Percentiles rank a stretch among this genome's conserved stretches.
Conservation (phyloP, 106 monocot genomes). For the Triglochin maritima region DNA sequence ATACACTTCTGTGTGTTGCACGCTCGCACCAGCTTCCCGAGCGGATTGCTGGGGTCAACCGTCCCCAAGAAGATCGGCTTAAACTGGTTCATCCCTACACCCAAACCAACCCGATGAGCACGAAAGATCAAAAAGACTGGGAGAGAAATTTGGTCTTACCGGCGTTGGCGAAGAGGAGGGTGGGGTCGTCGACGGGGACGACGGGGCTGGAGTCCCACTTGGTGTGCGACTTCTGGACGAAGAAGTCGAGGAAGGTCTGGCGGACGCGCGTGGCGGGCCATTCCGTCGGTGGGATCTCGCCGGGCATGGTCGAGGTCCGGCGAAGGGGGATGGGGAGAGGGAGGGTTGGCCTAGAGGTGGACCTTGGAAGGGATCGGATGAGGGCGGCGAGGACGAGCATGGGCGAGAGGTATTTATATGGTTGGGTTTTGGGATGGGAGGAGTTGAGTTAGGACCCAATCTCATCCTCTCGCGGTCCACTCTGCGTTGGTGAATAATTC, state of each 20-base stretch:
- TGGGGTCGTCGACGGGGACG: slow-evolving; percentile 88
- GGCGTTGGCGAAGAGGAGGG: slow-evolving; percentile 94
- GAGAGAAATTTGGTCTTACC: slow-evolving; percentile 4
- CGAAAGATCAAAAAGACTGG: not conserved
- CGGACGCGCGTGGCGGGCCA: slow-evolving; percentile 69
- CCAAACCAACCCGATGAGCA: not conserved
- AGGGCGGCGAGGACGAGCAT: not conserved
- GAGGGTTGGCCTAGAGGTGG: not conserved
- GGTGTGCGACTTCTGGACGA: slow-evolving; percentile 58
- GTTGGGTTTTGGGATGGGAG: too few species aligned
- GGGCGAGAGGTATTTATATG: too few species aligned
- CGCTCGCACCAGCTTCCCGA: slow-evolving; percentile 59
- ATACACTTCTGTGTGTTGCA: slow-evolving; percentile 99
- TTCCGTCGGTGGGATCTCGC: slow-evolving; percentile 6
- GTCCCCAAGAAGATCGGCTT: slow-evolving; percentile 89
- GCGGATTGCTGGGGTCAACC: slow-evolving; percentile 53
- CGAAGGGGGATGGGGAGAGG: not conserved
- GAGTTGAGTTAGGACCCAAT: too few species aligned
- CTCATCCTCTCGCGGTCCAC: too few species aligned
- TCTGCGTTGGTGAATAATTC: too few species aligned
- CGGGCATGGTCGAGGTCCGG: not conserved
- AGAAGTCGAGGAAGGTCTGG: slow-evolving; percentile 59
- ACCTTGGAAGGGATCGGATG: not conserved
- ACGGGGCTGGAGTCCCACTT: slow-evolving; percentile 85
- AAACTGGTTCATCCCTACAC: slow-evolving; percentile 81